phyloP scores from a whole-genome alignment of 1,284 basidiomycete genomes.

The Laetiporus sulphureus region DNA sequence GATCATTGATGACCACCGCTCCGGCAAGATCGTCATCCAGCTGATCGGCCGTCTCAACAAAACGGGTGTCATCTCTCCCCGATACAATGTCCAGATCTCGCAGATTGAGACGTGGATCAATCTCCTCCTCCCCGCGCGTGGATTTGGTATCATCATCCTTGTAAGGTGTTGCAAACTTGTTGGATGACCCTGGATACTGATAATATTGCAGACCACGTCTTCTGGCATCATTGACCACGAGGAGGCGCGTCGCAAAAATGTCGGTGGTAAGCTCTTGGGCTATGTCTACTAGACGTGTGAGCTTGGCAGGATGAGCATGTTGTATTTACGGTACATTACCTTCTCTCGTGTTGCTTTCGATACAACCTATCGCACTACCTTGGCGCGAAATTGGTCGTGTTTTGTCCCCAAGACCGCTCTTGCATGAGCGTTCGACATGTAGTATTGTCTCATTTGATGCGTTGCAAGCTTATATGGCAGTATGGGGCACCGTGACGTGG shows the following conservation, averaged over 20 bases:
- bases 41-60: constrained; percentile 99
- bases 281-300: constrained; percentile 64
- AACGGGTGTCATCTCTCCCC: constrained; percentile 96
- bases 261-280: constrained; percentile 86
- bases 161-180: constrained; percentile 31
- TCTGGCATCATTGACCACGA: constrained; percentile 99
- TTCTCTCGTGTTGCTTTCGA: no score
- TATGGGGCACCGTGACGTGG: no score
- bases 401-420: no score
- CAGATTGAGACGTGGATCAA: constrained; percentile 96
- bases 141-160: constrained; percentile 95
- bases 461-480: no score
- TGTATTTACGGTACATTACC: no score
- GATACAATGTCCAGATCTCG: constrained; percentile 93
- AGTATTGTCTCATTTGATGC: no score
- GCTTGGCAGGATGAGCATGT: no score
- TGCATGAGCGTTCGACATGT: no score
- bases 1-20: constrained; percentile 98
- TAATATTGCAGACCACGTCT: constrained; percentile 78
- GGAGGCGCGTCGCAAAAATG: constrained; percentile 98
- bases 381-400: no score
- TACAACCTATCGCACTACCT: no score
- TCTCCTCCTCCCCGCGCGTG: constrained; percentile 89
- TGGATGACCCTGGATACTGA: constrained; percentile 1
- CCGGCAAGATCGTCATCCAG: constrained; percentile 98